phyloP scores from a whole-genome alignment of 2,329 filamentous ascomycete genomes.

The Aspergillus eucalypticola region DNA sequence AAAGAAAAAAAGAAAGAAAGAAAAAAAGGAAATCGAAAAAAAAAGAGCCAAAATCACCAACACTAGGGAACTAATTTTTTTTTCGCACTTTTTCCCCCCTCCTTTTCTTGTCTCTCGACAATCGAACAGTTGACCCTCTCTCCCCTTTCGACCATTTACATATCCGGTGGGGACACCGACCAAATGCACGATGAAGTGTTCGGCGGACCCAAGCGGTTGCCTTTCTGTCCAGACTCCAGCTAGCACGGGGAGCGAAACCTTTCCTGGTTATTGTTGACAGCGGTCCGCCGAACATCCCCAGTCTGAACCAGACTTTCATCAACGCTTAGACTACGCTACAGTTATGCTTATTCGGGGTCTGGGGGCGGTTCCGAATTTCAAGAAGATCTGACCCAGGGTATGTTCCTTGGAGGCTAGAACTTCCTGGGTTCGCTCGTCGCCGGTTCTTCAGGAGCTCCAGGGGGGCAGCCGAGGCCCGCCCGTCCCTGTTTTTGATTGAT shows the following conservation, averaged over 20 bases:
- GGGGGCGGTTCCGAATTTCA: not conserved
- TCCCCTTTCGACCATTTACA: slow-evolving; percentile 17
- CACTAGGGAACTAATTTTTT: not conserved
- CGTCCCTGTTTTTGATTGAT: not conserved
- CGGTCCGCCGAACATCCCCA: slow-evolving; percentile 22
- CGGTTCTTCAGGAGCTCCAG: not conserved
- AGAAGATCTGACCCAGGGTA: slow-evolving; percentile 11
- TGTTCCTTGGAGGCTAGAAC: not conserved
- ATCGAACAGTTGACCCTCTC: not conserved
- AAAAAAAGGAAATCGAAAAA: not conserved
- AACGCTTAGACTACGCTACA: slow-evolving; percentile 26
- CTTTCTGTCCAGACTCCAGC: slow-evolving; percentile 9
- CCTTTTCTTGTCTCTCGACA: not conserved
- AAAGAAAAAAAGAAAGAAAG: not conserved
- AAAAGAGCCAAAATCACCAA: not conserved
- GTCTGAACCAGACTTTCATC: slow-evolving; percentile 25
- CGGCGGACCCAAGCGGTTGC: slow-evolving; percentile 20
- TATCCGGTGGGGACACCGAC: slow-evolving; percentile 13
- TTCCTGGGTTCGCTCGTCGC: not conserved
- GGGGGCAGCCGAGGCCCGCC: not conserved
- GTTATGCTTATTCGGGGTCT: slow-evolving; percentile 29
- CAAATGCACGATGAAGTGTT: slow-evolving; percentile 27
- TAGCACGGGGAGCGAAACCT: slow-evolving; percentile 10
- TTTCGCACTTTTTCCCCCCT: not conserved
- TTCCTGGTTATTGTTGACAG: slow-evolving; percentile 16